Base-by-base conservation (phyloP, 805 yeast species). In the Candida xiaguanensis region DNA sequence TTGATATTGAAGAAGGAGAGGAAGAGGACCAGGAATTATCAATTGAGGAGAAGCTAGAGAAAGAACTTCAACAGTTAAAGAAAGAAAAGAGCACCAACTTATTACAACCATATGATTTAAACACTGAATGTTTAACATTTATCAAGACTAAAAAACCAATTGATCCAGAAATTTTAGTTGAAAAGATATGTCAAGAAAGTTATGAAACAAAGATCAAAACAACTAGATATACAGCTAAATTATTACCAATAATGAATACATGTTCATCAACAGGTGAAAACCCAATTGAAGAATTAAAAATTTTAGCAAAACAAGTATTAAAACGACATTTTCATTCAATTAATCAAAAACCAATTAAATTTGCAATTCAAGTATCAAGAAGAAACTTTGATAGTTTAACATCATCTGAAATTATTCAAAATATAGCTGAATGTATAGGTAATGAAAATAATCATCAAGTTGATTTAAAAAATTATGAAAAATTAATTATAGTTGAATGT, bases 121-220 rank as follows among this genome's bases (percentile, higher is more conserved):
- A 80, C 14, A 82, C 89, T 52, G 95, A 86, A 56, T 87, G 95
- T 60, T 79, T 93, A 31, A 76, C 89, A 1, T 93, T 91, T 56
- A 77, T 89, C 51, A 85, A 95, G 52, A 78, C 89, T 1, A 77
- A 84, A 50, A 74, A 67, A 47, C 96, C 97, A 0, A 72, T 90
- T 5, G 79, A 76, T 16, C 96, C 98, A 0, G 93, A 80, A 24
- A 60, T 67, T 3, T 74, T 93, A 39, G 91, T 86, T 8, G 66
- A 70, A 26, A 63, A 65, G 20, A 62, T 91, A 2, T 84, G 95
- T 56, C 52, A 72, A 27, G 87, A 85, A 30, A 70, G 82, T 6
- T 56, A 59, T 18, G 72, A 71, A 4, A 62, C 77, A 13, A 67
- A 68, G 23, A 53, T 52, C 5, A 88, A 80, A 56, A 75, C 72